These are phyloP conservation scores for Fusarium sp. DNA, from an alignment of 2,329 filamentous ascomycete species.

Conservation along the genomic window DNA sequence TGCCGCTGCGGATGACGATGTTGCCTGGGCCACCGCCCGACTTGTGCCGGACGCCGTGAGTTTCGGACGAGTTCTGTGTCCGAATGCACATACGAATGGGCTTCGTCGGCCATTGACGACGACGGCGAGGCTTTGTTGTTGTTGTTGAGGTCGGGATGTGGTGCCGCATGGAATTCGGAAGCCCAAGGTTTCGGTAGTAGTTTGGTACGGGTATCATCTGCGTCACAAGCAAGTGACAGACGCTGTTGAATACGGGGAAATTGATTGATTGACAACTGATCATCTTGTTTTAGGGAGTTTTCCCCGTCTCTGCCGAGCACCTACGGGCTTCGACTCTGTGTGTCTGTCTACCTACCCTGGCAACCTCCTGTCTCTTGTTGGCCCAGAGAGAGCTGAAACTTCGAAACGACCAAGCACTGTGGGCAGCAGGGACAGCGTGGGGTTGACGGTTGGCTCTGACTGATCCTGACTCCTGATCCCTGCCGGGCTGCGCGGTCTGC, in stretches of 20 bases:
- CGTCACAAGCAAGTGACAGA: slow-evolving; percentile 7
- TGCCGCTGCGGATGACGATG: slow-evolving; percentile 8
- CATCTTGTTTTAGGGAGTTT: slow-evolving; percentile 18
- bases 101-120: slow-evolving; percentile 6
- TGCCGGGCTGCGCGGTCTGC: slow-evolving; percentile 14
- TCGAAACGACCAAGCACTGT: slow-evolving; percentile 41
- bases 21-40: slow-evolving; percentile 7
- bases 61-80: not conserved
- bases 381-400: slow-evolving; percentile 30
- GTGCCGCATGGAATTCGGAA: slow-evolving; percentile 20
- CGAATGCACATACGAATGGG: not conserved
- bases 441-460: slow-evolving; percentile 49
- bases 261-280: slow-evolving; percentile 29
- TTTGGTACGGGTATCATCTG: slow-evolving; percentile 3
- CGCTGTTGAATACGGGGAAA: slow-evolving; percentile 12
- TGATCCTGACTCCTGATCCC: slow-evolving; percentile 34
- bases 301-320: slow-evolving; percentile 9
- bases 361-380: slow-evolving; percentile 10
- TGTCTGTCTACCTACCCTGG: slow-evolving; percentile 4
- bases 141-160: slow-evolving; percentile 41
- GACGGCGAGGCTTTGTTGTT: not conserved
- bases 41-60: not conserved
- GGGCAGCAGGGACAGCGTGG: slow-evolving; percentile 42
- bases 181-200: not conserved
- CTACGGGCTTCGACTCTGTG: not conserved